Evolutionary conservation across 2,329 filamentous ascomycete genomes (phyloP).

Genomic region (Fusarium lateritium): DNA sequence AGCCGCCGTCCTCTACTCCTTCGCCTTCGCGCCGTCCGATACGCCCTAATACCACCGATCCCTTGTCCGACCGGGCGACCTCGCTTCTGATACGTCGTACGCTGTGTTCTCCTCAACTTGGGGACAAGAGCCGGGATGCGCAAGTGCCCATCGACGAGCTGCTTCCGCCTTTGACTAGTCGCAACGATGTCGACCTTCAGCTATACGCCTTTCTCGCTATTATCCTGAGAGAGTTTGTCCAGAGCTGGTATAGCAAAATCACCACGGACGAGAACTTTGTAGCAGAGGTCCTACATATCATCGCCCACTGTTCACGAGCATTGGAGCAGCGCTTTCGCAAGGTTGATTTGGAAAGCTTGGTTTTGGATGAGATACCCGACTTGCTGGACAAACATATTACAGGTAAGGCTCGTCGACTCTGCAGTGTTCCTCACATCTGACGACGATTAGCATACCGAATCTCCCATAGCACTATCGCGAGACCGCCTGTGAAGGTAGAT

Average conservation of each 20-base stretch:
- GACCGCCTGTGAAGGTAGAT: conserved; percentile 72
- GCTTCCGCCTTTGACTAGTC: conserved; percentile 91
- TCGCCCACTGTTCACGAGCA: conserved; percentile 91
- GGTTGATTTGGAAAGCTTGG: conserved; percentile 84
- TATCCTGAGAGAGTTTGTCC: conserved; percentile 89
- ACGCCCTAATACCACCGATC: conserved; percentile 60
- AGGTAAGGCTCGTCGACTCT: conserved; percentile 66
- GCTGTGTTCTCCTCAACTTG: conserved; percentile 80
- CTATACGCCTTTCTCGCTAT: conserved; percentile 94
- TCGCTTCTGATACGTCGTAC: conserved; percentile 84
- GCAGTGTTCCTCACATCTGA: conserved; percentile 33
- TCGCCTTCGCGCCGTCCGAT: conserved; percentile 51
- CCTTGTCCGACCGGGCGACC: conserved; percentile 84
- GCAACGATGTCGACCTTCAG: conserved; percentile 93
- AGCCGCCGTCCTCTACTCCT: conserved; percentile 46
- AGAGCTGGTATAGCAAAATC: conserved; percentile 93
- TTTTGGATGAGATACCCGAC: conserved; percentile 90
- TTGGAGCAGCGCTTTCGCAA: conserved; percentile 88
- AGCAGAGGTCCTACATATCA: conserved; percentile 88
- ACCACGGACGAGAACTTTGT: conserved; percentile 92
- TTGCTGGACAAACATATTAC: conserved; percentile 84
- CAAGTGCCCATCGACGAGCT: conserved; percentile 80
- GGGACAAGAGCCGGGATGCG: conserved; percentile 67
- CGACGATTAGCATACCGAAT: conserved; percentile 76
- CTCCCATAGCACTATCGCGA: conserved; percentile 71